Evolutionary conservation across 1,139 yeast species (phyloP).

Genomic region (Pichia sp.): DNA sequence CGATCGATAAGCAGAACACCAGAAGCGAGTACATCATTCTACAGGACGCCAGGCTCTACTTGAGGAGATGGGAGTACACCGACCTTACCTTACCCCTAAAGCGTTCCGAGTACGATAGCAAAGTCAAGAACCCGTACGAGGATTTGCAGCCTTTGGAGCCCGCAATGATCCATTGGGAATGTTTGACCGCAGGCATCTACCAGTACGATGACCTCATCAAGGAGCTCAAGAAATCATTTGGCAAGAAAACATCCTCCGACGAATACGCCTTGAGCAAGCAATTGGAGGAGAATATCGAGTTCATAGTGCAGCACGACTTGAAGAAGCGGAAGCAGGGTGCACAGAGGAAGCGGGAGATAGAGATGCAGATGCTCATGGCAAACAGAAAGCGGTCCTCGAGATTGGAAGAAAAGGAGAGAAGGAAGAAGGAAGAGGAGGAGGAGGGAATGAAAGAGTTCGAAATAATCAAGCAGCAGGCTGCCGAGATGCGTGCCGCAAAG

Average conservation of each 20-base stretch:
- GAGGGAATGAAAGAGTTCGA: constrained; percentile 40
- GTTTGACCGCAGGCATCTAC: constrained; percentile 34
- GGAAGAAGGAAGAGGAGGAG: constrained; percentile 42
- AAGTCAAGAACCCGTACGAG: constrained; percentile 27
- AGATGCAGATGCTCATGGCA: constrained; percentile 48
- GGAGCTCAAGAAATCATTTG: constrained; percentile 32
- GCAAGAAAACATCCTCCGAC: constrained; percentile 23
- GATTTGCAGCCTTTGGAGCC: constrained; percentile 32
- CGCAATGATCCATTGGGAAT: constrained; percentile 41
- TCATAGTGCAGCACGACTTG: constrained; percentile 33
- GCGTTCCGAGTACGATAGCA: constrained; percentile 36
- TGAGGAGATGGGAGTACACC: constrained; percentile 35
- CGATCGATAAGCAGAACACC: constrained; percentile 12
- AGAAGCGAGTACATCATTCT: constrained; percentile 39
- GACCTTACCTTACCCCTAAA: constrained; percentile 40
- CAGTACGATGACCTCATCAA: constrained; percentile 27
- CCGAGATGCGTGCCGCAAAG: constrained; percentile 34
- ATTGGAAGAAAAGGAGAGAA: constrained; percentile 50
- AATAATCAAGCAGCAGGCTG: constrained; percentile 31
- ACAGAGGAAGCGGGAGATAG: constrained; percentile 46
- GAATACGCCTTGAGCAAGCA: constrained; percentile 23
- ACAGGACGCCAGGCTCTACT: constrained; percentile 45
- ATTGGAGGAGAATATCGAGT: constrained; percentile 25
- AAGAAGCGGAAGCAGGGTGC: constrained; percentile 44
- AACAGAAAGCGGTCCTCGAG: constrained; percentile 50